Conservation (phyloP, 352 stramenopile species). For the Elongisporangium senticosum region DNA sequence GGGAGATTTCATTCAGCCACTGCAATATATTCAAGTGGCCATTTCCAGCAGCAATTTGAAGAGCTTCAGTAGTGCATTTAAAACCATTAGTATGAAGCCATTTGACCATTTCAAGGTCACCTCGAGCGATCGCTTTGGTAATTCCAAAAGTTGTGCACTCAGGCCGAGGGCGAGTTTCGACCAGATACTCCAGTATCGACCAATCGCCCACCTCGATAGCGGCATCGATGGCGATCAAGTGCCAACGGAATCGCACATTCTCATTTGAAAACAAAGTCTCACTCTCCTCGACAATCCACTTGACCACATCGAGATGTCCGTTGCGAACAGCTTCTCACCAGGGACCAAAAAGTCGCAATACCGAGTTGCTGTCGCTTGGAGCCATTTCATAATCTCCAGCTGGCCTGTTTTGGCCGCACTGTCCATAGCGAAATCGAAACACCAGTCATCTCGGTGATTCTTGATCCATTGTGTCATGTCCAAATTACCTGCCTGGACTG, state of each 20-base stretch:
- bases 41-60: slow-evolving; percentile 31
- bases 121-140: neutral
- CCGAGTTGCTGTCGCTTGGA: slow-evolving; percentile 8
- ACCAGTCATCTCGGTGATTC: too few species aligned
- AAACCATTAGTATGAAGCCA: slow-evolving; percentile 38
- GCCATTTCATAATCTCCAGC: slow-evolving; percentile 31
- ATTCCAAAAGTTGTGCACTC: too few species aligned
- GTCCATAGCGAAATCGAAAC: slow-evolving; percentile 28
- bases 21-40: slow-evolving; percentile 49
- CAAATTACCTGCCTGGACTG: too few species aligned
- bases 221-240: too few species aligned
- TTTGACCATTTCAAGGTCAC: slow-evolving; percentile 35
- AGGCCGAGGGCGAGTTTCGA: too few species aligned
- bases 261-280: too few species aligned
- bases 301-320: slow-evolving; percentile 27
- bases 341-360: too few species aligned
- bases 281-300: slow-evolving; percentile 17
- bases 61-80: slow-evolving; percentile 28
- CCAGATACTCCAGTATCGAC: too few species aligned
- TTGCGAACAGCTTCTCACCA: slow-evolving; percentile 15
- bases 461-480: too few species aligned
- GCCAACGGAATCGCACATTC: too few species aligned
- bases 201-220: too few species aligned
- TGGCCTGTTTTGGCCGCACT: slow-evolving; percentile 24
- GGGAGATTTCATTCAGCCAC: slow-evolving; percentile 32